Evolutionary conservation across 1,284 basidiomycete species (phyloP).

Genomic region (Neolentinus lepideus): DNA sequence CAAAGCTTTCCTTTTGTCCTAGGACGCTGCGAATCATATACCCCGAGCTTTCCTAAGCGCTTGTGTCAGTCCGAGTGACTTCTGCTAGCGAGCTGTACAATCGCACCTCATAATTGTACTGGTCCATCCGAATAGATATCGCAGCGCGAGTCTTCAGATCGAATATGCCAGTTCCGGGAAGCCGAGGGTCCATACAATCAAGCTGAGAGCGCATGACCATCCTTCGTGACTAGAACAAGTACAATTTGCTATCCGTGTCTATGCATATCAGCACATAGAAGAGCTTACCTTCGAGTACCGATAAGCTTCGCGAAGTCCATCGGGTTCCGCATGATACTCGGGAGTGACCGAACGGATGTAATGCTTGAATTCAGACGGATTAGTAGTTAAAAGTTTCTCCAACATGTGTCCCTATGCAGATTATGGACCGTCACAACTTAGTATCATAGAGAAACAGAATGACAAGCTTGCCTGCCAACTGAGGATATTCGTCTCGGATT

Average conservation of each 20-base stretch:
- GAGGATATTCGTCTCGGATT: constrained; percentile 65
- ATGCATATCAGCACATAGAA: not conserved
- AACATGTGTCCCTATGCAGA: constrained; percentile 70
- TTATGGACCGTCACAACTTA: not conserved
- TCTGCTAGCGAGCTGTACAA: too few species aligned
- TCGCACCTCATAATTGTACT: constrained; percentile 74
- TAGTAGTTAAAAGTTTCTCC: constrained; percentile 82
- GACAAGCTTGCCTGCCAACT: constrained; percentile 72
- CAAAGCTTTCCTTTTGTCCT: constrained; percentile 72
- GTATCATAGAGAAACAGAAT: not conserved
- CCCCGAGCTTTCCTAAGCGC: constrained; percentile 60
- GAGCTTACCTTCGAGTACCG: constrained; percentile 70
- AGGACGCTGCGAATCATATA: constrained; percentile 62
- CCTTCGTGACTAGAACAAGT: constrained; percentile 45
- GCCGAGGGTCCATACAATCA: constrained; percentile 75
- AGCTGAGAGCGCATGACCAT: constrained; percentile 95
- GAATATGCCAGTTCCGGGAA: constrained; percentile 90
- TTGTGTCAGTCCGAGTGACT: too few species aligned
- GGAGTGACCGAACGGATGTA: constrained; percentile 44
- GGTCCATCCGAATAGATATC: constrained; percentile 79
- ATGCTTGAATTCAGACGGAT: constrained; percentile 56
- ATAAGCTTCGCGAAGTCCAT: constrained; percentile 60
- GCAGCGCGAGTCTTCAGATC: constrained; percentile 95
- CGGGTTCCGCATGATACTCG: constrained; percentile 26
- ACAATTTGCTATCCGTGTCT: not conserved